These are phyloP conservation scores for Chaetothyriales sp. DNA, from an alignment of 2,329 filamentous ascomycete species.

Conservation along the genomic window DNA sequence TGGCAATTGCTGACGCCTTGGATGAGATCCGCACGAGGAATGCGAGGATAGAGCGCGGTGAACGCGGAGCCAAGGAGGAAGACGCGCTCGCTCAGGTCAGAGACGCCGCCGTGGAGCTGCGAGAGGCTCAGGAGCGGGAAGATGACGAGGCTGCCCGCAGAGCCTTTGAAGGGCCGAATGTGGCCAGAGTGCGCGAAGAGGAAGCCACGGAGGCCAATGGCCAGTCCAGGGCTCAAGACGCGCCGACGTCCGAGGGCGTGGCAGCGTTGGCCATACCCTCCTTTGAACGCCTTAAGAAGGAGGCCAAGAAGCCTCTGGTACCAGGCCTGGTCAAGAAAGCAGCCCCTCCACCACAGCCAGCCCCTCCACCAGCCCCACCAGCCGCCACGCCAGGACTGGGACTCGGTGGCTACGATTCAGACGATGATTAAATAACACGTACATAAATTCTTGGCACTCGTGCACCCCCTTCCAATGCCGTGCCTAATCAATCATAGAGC, in stretches of 20 bases:
- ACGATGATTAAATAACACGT: constrained; percentile 1
- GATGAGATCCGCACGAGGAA: constrained; percentile 91
- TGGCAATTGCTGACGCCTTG: constrained; percentile 89
- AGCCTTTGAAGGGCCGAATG: constrained; percentile 58
- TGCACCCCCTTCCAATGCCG: background rate
- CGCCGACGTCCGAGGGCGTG: constrained; percentile 24
- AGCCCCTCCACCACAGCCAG: constrained; percentile 2
- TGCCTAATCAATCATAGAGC: background rate
- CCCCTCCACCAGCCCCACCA: constrained; percentile 1
- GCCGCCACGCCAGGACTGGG: constrained; percentile 7
- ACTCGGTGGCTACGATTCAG: constrained; percentile 16
- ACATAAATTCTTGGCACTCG: background rate
- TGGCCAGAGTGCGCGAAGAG: constrained; percentile 39
- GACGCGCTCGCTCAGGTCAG: constrained; percentile 43
- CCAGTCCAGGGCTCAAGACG: constrained; percentile 16
- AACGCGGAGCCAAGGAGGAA: constrained; percentile 49
- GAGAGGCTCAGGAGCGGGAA: constrained; percentile 58
- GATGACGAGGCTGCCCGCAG: constrained; percentile 66
- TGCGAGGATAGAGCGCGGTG: constrained; percentile 67
- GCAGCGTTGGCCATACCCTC: constrained; percentile 45
- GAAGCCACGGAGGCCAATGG: constrained; percentile 37
- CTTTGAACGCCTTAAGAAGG: constrained; percentile 66
- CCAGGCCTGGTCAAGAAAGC: constrained; percentile 66
- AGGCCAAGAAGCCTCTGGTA: constrained; percentile 73
- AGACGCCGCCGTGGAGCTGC: constrained; percentile 44